phyloP scores from a whole-genome alignment of 2,329 filamentous ascomycete species.

The Pseudogymnoascus sp. region DNA sequence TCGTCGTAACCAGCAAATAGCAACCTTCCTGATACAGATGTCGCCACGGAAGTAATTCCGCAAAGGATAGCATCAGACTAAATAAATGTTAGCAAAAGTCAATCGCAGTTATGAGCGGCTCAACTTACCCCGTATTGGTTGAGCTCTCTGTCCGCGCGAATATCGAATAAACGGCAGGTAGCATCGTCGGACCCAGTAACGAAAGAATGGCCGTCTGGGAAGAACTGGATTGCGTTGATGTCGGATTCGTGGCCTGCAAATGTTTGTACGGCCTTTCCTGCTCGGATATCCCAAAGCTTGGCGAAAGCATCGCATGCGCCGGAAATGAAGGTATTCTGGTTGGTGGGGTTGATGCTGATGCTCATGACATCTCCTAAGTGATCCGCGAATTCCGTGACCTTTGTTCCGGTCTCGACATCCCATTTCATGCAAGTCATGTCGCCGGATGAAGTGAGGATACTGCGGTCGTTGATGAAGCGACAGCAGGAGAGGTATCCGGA shows the following conservation, averaged over 20 bases:
- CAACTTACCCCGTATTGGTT: constrained; percentile 61
- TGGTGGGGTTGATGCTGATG: constrained; percentile 97
- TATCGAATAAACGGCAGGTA: constrained; percentile 94
- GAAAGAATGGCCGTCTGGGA: constrained; percentile 97
- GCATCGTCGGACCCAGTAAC: constrained; percentile 97
- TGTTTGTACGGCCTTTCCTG: constrained; percentile 96
- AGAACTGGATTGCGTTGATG: constrained; percentile 99
- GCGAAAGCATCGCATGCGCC: constrained; percentile 97
- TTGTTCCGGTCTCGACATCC: constrained; percentile 97
- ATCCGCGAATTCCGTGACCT: constrained; percentile 96
- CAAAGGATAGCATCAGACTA: constrained; percentile 96
- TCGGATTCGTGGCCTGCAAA: constrained; percentile 98
- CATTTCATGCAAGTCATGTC: constrained; percentile 99
- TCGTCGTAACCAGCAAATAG: constrained; percentile 98
- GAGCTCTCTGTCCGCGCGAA: constrained; percentile 80
- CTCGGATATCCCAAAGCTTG: constrained; percentile 97
- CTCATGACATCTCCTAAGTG: constrained; percentile 99
- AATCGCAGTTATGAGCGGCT: neutral
- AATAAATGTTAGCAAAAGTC: constrained; percentile 14
- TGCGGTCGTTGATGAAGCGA: constrained; percentile 96
- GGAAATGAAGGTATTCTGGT: constrained; percentile 99
- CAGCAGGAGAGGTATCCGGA: constrained; percentile 98
- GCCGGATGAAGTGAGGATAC: constrained; percentile 94
- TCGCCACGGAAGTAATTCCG: constrained; percentile 96
- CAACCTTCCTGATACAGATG: constrained; percentile 90